Conservation (phyloP, 108 stramenopile species). For the Fistulifera pelliculosa region DNA sequence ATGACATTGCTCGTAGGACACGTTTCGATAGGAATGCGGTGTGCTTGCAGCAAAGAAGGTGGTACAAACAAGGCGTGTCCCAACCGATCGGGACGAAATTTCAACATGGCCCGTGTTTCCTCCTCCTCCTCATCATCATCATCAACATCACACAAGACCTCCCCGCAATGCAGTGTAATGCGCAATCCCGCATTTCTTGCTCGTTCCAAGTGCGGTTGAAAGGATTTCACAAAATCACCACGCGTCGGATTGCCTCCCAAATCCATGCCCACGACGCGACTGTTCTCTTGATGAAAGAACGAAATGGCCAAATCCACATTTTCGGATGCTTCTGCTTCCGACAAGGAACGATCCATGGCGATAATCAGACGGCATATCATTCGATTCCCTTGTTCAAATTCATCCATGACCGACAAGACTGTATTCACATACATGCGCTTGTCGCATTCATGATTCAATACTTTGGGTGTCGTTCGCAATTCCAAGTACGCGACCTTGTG, state of each 20-base stretch:
- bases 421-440: constrained; percentile 55
- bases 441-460: constrained; percentile 7
- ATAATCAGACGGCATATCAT: constrained; percentile 55
- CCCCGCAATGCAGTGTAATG: constrained; percentile 73
- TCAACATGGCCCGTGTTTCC: constrained; percentile 28
- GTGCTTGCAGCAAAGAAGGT: constrained; percentile 13
- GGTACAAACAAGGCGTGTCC: constrained; percentile 54
- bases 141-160: constrained; percentile 19
- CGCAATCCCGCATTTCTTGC: constrained; percentile 45
- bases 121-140: background rate
- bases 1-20: constrained; percentile 76
- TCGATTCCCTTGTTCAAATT: constrained; percentile 33
- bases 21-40: constrained; percentile 52
- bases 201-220: constrained; percentile 29
- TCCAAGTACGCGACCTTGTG: constrained; percentile 76
- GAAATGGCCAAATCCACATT: constrained; percentile 50
- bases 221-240: constrained; percentile 36
- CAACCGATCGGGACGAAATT: constrained; percentile 55
- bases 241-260: constrained; percentile 83
- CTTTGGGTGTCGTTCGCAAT: constrained; percentile 78
- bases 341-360: constrained; percentile 56
- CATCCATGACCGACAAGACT: constrained; percentile 36
- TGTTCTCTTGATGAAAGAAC: constrained; percentile 16
- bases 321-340: constrained; percentile 33
- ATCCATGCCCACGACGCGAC: constrained; percentile 75